These are phyloP conservation scores for Mycena polygramma DNA, from an alignment of 768 basidiomycete genomes.

Conservation along the genomic window DNA sequence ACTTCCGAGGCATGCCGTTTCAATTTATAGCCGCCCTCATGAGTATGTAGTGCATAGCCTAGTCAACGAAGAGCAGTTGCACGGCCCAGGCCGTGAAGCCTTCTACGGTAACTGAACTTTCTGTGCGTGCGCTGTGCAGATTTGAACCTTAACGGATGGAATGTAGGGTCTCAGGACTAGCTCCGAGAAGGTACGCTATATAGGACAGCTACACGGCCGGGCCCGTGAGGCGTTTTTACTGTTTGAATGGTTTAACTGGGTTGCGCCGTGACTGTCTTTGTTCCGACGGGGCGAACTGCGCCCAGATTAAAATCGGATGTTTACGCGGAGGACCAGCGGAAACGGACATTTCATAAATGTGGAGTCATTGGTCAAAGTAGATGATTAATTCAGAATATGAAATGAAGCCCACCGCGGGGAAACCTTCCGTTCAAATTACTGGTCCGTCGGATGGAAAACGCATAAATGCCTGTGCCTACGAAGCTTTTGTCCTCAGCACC, in stretches of 20 bases:
- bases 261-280: too few relatives aligned
- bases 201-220: not conserved
- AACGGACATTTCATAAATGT: not conserved
- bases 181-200: not conserved
- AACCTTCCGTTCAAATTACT: conserved; percentile 3
- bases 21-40: too few relatives aligned
- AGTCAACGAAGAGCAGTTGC: too few relatives aligned
- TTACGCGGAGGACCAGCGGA: not conserved
- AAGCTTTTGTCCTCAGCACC: conserved; percentile 14
- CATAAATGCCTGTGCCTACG: conserved; percentile 11
- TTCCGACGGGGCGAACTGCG: too few relatives aligned
- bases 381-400: conserved; percentile 3
- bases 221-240: not conserved
- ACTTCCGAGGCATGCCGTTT: not conserved
- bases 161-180: not conserved
- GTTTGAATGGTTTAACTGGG: not conserved
- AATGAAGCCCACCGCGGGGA: not conserved
- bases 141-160: not conserved
- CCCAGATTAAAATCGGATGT: too few relatives aligned
- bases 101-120: too few relatives aligned
- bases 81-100: too few relatives aligned
- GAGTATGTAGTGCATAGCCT: too few relatives aligned
- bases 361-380: not conserved
- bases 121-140: too few relatives aligned
- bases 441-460: conserved; percentile 13